Evolutionary conservation across 2,329 filamentous ascomycete species (phyloP), one percentile per base, ranked within the genome.

Genomic region (Fusarium sp.): DNA sequence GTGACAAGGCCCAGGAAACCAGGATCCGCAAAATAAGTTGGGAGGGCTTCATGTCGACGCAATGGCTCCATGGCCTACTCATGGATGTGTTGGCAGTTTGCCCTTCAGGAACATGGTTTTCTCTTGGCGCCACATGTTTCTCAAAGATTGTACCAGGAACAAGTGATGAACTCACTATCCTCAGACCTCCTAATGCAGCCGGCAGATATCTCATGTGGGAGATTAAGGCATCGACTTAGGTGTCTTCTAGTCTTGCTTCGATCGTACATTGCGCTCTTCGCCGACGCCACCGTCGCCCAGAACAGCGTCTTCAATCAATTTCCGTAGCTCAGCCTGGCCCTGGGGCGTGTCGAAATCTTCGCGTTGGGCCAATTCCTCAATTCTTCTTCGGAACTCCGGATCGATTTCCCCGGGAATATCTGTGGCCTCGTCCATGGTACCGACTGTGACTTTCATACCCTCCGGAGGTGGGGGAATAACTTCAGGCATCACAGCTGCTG

Each of bases 321-420:
- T 86, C 64, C 94, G 87, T 75, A 99, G 81, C 76, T 94, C 89
- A 23, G 86, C 87, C 80, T 99, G 96, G 6, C 92, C 93, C 63
- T 91, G 89, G 56, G 93, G 90, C 7, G 89, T 91, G 73, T 95
- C 85, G 75, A 98, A 97, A 76, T 98, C 94, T 25, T 91, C 90
- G 42, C 93, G 86, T 37, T 90, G 86, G 4, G 96, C 94, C 63
- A 99, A 82, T 79, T 97, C 92, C 75, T 98, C 94, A 76, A 99
- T 98, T 55, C 93, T 87, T 71, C 91, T 85, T 76, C 91, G 89
- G 71, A 99, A 93, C 71, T 94, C 94, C 2, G 93, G 89, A 77
- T 98, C 94, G 11, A 91, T 88, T 61, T 90, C 89, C 41, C 84
- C 85, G 2, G 84, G 85, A 9, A 88, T 87, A 14, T 88, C 89